These are phyloP conservation scores for Salisapilia sapeloensis DNA, from an alignment of 352 stramenopile genomes.

Conservation along the genomic window DNA sequence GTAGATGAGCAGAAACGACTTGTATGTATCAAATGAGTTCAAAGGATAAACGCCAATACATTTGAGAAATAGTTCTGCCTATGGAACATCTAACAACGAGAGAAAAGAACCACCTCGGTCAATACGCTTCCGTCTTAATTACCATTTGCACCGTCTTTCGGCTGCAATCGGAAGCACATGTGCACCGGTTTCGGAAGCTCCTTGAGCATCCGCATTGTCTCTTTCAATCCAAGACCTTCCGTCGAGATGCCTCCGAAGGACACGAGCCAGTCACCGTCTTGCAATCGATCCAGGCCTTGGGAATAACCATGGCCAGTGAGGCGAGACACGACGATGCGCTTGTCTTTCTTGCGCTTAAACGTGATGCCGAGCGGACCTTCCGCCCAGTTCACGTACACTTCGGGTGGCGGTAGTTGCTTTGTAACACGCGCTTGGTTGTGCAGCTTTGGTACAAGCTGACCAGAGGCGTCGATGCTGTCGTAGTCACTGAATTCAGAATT, in stretches of 20 bases:
- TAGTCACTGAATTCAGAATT: background rate
- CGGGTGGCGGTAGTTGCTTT: slow-evolving; percentile 17
- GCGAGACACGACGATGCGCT: slow-evolving; percentile 57
- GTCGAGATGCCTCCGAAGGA: slow-evolving; percentile 40
- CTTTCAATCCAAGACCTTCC: slow-evolving; percentile 27
- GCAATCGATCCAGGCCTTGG: slow-evolving; percentile 40
- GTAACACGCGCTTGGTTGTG: slow-evolving; percentile 1
- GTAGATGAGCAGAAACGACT: too few relatives aligned
- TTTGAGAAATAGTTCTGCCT: too few relatives aligned
- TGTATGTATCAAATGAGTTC: too few relatives aligned
- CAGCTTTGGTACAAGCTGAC: background rate
- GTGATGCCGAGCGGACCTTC: slow-evolving; percentile 62
- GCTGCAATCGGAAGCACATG: slow-evolving; percentile 70
- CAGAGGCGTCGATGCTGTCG: background rate
- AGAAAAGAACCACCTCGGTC: too few relatives aligned
- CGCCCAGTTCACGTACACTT: slow-evolving; percentile 56
- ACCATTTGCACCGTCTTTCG: slow-evolving; percentile 1
- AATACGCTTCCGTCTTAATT: slow-evolving; percentile 4
- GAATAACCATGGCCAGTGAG: slow-evolving; percentile 57
- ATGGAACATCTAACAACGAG: too few relatives aligned
- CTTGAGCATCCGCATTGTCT: slow-evolving; percentile 76
- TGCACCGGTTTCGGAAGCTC: slow-evolving; percentile 49
- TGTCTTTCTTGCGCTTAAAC: slow-evolving; percentile 63
- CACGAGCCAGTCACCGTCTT: slow-evolving; percentile 53
- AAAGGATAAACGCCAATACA: too few relatives aligned